Evolutionary conservation across 306 rosid species (phyloP).

Genomic region (Pyrus betulifolia): DNA sequence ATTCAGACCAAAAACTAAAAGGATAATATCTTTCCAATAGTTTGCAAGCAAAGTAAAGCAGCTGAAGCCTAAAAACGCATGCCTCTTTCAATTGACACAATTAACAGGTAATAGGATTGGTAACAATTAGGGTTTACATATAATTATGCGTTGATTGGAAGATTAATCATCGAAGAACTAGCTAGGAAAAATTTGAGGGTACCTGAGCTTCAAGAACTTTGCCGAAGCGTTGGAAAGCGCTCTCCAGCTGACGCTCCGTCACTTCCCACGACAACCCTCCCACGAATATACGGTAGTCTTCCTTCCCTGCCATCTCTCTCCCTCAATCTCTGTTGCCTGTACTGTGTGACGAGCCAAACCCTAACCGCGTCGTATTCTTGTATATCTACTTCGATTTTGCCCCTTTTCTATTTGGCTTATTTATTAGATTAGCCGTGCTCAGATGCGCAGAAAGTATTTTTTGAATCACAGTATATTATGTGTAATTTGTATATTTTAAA

Average conservation of each 20-base stretch:
- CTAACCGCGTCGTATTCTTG: background rate
- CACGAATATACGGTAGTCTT: constrained; percentile 79
- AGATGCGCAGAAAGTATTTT: too few species aligned
- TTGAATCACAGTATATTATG: accelerated
- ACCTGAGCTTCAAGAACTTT: constrained; percentile 82
- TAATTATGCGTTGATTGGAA: background rate
- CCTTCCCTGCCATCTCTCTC: constrained; percentile 66
- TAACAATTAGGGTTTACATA: background rate
- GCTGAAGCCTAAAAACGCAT: background rate
- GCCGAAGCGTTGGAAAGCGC: constrained; percentile 72
- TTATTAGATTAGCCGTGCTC: background rate
- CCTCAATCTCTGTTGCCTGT: background rate
- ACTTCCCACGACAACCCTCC: constrained; percentile 90
- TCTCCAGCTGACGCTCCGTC: constrained; percentile 85
- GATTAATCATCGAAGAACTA: background rate
- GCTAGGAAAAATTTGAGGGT: background rate
- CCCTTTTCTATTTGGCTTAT: background rate
- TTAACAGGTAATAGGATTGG: background rate
- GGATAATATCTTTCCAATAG: background rate
- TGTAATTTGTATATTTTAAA: too few species aligned
- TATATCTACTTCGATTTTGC: background rate
- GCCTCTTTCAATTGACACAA: background rate
- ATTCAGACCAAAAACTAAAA: too few species aligned
- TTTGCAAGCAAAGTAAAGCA: background rate
- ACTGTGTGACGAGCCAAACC: background rate